These are phyloP conservation scores for Trametes versicolor DNA, from an alignment of 1,284 basidiomycete species.

Conservation along the genomic window DNA sequence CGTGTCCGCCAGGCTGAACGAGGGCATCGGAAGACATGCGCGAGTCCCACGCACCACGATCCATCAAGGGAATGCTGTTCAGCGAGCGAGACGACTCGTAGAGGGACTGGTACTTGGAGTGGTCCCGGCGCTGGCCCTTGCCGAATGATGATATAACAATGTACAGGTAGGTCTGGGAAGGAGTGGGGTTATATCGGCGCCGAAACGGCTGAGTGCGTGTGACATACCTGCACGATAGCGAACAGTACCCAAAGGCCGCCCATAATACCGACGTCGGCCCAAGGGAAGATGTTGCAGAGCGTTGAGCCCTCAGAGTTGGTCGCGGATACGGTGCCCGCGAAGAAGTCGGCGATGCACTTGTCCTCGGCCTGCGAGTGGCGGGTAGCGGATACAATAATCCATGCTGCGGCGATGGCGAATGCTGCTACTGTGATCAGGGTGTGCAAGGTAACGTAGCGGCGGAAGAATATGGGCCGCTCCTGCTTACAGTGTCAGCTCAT, in stretches of 20 bases:
- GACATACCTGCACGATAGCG: constrained; percentile 74
- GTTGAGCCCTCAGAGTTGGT: constrained; percentile 65
- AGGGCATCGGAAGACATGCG: constrained; percentile 61
- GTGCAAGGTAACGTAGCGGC: constrained; percentile 81
- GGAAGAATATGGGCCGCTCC: constrained; percentile 83
- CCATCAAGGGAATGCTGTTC: constrained; percentile 71
- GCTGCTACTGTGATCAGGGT: constrained; percentile 62
- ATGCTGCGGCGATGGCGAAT: constrained; percentile 81
- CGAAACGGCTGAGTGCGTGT: constrained; percentile 17
- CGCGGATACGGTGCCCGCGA: constrained; percentile 48
- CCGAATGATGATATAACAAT: constrained; percentile 80
- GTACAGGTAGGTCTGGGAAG: constrained; percentile 70
- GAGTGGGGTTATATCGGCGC: not conserved
- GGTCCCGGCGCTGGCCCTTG: constrained; percentile 78
- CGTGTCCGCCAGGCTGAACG: constrained; percentile 39
- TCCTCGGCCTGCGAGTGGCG: constrained; percentile 76
- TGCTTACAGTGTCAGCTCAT: constrained; percentile 42
- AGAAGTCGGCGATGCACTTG: constrained; percentile 74
- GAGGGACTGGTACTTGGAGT: constrained; percentile 79
- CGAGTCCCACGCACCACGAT: constrained; percentile 77
- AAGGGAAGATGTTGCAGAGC: constrained; percentile 88
- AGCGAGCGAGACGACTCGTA: constrained; percentile 73
- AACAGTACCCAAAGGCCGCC: constrained; percentile 84
- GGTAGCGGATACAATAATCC: constrained; percentile 82
- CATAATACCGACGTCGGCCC: constrained; percentile 94